Percentiles rank a stretch among this genome's conserved stretches.
Conservation (phyloP, 2,329 filamentous ascomycete species). For the Epichloe amarillans region DNA sequence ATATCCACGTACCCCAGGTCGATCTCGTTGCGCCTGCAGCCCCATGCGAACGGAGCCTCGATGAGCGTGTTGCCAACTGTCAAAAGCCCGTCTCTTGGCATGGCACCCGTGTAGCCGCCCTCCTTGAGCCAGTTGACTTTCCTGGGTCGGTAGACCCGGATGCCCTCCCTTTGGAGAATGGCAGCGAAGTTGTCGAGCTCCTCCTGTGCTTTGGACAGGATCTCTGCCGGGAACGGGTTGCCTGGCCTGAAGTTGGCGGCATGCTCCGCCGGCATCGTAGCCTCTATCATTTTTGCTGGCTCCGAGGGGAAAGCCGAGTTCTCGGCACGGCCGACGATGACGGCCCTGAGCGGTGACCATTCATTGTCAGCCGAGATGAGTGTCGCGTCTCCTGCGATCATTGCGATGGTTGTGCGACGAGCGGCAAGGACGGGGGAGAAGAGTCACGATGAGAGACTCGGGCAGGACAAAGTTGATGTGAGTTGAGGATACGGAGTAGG, state of each 20-base stretch:
- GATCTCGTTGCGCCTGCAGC: conserved; percentile 13
- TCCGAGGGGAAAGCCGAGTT: conserved; percentile 12
- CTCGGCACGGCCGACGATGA: conserved; percentile 15
- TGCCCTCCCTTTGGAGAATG: conserved; percentile 9
- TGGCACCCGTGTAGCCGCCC: conserved; percentile 19
- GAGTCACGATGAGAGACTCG: too few species aligned
- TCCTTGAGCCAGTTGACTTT: conserved; percentile 11
- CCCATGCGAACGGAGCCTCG: conserved; percentile 17
- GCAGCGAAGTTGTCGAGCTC: conserved; percentile 13
- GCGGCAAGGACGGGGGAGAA: not conserved
- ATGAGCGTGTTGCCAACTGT: conserved; percentile 17
- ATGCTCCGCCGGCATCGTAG: conserved; percentile 8
- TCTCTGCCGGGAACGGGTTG: conserved; percentile 10
- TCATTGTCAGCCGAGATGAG: conserved; percentile 11
- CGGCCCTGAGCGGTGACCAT: conserved; percentile 13
- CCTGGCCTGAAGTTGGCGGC: conserved; percentile 8
- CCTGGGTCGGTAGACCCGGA: conserved; percentile 13
- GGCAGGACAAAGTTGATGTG: too few species aligned
- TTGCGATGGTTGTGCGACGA: not conserved
- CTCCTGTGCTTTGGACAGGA: conserved; percentile 10
- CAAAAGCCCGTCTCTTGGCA: conserved; percentile 20
- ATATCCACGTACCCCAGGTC: conserved; percentile 7
- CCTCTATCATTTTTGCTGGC: conserved; percentile 11
- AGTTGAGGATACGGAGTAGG: too few species aligned
- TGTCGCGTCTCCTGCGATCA: not conserved